Base-by-base conservation (phyloP, 345 rosid species). In the Jatropha curcas region DNA sequence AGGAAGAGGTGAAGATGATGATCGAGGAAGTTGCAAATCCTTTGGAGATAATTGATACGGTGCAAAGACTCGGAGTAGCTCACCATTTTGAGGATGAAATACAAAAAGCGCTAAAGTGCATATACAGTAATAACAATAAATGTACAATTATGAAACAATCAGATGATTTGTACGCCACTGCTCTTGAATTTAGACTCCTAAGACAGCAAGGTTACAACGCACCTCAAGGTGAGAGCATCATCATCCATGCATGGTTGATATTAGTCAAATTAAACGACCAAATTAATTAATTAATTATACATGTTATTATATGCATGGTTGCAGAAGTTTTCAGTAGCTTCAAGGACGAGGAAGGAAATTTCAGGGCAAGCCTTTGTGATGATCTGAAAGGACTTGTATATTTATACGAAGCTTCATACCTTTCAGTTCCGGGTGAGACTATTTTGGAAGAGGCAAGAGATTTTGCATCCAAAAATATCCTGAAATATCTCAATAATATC, bases 351-450 rank as follows among this genome's bases (percentile, higher is more conserved):
- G 34, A 33, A 4, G 59, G 78, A 30, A 61, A 52, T 2, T 65
- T 76, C 51, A 30, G 25, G 28, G 64, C 31, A 51, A 16, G 34
- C 35, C 24, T 75, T 13, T 30, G 68, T 61, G 67, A 65, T 7
- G 73, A 77, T 28, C 28, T 33, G 9, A 65, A 76, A n/a, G 76
- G 72, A 28, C 7, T 73, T 13, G 11, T 73, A 20, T 20, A 68
- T 45, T 46, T 76, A 12, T 76, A 65, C 16, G 83, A 80, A 31
- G 78, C 78, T 30, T 74, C 76, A 0, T 65, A 30, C 12, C 72
- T 58, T 24, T 16, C 50, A 2, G 55, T 58, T 16, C 71, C 70
- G 59, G 73, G 57, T 17, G 82, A 79, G n/a, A 59, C 9, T 39
- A 35, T 78, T 8, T 43, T 78, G 14, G 58, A 65, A 2, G 75